These are phyloP conservation scores for Meyerozyma sp. DNA, from an alignment of 1,139 yeast species.

Conservation along the genomic window DNA sequence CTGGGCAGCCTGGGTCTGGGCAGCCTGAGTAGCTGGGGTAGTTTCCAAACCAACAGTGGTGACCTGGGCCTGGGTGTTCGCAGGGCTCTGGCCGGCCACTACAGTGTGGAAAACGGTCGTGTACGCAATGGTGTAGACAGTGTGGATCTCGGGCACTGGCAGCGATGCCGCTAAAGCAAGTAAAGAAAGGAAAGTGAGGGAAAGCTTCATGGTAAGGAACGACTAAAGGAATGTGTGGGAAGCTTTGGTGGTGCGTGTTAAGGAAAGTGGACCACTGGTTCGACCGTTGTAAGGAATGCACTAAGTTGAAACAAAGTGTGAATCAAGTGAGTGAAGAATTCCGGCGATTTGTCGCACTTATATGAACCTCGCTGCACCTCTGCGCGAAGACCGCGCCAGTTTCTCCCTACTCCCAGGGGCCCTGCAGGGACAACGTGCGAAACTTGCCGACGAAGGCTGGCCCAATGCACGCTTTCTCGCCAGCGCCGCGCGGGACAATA, in stretches of 20 bases:
- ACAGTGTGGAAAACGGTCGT: slow-evolving; percentile 14
- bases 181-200: slow-evolving; percentile 10
- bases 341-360: not conserved
- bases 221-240: not conserved
- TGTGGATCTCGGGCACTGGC: slow-evolving; percentile 19
- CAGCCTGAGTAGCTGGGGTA: slow-evolving; percentile 6
- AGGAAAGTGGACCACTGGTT: not conserved
- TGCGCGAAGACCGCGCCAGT: not conserved
- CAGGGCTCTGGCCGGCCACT: slow-evolving; percentile 3
- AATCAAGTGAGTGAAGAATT: no score
- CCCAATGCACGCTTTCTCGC: not conserved
- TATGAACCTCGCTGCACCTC: not conserved
- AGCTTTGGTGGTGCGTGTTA: not conserved
- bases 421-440: not conserved
- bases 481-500: not conserved
- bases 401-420: not conserved
- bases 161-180: slow-evolving; percentile 11
- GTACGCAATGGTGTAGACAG: slow-evolving; percentile 12
- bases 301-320: no score
- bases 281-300: not conserved
- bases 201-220: slow-evolving; percentile 9
- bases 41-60: slow-evolving; percentile 5
- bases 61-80: slow-evolving; percentile 11
- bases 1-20: slow-evolving; percentile 10
- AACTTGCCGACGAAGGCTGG: not conserved